Base-by-base conservation (phyloP, 345 rosid genomes). In the Gossypium sturtianum region DNA sequence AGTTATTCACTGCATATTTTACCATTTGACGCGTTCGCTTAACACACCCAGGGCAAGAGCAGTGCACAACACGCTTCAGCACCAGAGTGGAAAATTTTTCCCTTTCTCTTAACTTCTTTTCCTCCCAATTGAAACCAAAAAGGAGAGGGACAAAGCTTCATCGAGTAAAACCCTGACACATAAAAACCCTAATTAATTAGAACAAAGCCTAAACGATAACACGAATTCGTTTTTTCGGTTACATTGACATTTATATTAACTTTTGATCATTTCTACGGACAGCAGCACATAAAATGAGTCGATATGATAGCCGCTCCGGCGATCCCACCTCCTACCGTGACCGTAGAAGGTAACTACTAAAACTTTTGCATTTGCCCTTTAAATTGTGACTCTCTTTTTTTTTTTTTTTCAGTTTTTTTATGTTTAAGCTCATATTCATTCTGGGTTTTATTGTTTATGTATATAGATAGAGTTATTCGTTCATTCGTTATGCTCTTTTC, bases 321-420 rank as follows among this genome's bases (percentile, higher is more conserved):
- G 98, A 96, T 84, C 92, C 97, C 71, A 65, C 88, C 22, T 93
- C 99, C 5, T 96, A 96, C 80, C 98, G 97, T 75, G 97, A 90
- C 85, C 89, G 98, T 76, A 83, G 86, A 76, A 91, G 97, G 99
- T 96, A 83, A 73, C 25, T 19, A 19, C 23, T 45, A 41, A n/a
- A 15, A 17, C 7, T 60, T 47, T 29, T 61, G 47, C 11, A 29
- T 66, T 22, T 7, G 2, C 54, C 44, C 27, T 22, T 22, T 7
- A 3, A 12, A 20, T 9, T 49, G 25, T 25, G 7, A 43, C 7
- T 44, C 0, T 17, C 3, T 16, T 22, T 75, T 3, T 57, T 25
- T 17, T 0, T 5, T 22, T 75, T 7, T 57, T 44, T 12, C 1
- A 1, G 38, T 38, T 41, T 56, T 27, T 12, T 0, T 17, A 43